Base-by-base conservation (phyloP, 495 filamentous ascomycete genomes). In the Aspergillus ellipticus region DNA sequence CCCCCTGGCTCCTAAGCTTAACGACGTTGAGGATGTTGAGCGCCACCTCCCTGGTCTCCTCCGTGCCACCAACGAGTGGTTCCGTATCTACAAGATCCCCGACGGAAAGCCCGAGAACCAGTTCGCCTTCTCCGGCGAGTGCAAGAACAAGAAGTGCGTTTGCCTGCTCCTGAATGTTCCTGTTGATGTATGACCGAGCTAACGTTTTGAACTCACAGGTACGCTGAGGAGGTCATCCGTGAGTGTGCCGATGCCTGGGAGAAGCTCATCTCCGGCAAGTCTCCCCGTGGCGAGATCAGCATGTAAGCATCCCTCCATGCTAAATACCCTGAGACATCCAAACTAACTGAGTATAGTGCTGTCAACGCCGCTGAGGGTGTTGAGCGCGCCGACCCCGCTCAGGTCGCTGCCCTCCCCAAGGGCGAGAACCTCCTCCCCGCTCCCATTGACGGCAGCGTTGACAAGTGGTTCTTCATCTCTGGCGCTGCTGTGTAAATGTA, bases 401-500 rank as follows among this genome's bases (percentile, higher is more conserved):
- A 85, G 72, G 74, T 95, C 53, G 82, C 86, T 46, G 82, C 80
- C 55, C 84, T 96, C 35, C 89, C 91, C 50, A 73, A 80, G 53
- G 66, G 66, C 57, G 82, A 97, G 80, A 85, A 93, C 62, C 79
- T 92, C 15, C 68, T 80, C 17, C 89, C 94, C 53, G 93, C 89
- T 53, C 89, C 92, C 56, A 96, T 97, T 63, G 94, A 99, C 71
- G 84, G 87, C 64, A 94, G 86, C 78, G 96, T 97, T 68, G 94
- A 99, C 84, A 99, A 99, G 83, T 99, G 95, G 94, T 99, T 99
- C 86, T 99, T 96, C 83, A 99, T 99, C 77, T 97, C 93, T 71
- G 94, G 94, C 71, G 94, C 94, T 72, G 89, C 94, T 63, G 83
- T 89, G 53, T 96, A 92, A 79, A 69, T 62, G 16, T 49, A 42